These are phyloP conservation scores for Aureobasidium sp. DNA, from an alignment of 2,329 filamentous ascomycete species.

Conservation along the genomic window DNA sequence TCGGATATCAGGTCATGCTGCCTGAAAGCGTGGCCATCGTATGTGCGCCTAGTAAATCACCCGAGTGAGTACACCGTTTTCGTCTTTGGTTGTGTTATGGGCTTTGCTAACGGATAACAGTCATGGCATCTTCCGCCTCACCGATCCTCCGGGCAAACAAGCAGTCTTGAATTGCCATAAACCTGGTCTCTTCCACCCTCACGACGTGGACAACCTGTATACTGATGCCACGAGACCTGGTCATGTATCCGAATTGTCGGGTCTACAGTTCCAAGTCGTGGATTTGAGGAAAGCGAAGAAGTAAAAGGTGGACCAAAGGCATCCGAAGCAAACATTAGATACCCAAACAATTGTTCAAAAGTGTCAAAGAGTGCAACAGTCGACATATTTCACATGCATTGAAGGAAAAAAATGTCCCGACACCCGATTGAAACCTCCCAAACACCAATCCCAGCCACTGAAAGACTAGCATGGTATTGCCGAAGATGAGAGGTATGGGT, in stretches of 20 bases:
- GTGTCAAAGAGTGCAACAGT: too few relatives aligned
- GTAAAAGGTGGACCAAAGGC: background rate
- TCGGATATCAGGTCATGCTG: slow-evolving; percentile 92
- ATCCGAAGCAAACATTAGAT: background rate
- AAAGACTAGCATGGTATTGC: background rate
- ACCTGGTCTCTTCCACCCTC: slow-evolving; percentile 76
- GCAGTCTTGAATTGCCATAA: slow-evolving; percentile 75
- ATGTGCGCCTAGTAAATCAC: slow-evolving; percentile 74
- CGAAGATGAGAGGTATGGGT: background rate
- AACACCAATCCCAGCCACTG: background rate
- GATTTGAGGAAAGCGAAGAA: slow-evolving; percentile 45
- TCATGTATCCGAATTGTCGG: slow-evolving; percentile 52
- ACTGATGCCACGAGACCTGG: slow-evolving; percentile 59
- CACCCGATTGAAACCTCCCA: background rate
- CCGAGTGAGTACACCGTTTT: slow-evolving; percentile 52
- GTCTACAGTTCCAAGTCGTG: slow-evolving; percentile 56
- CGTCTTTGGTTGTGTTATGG: background rate
- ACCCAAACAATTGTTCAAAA: background rate
- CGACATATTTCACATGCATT: too few relatives aligned
- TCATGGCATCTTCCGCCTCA: slow-evolving; percentile 87
- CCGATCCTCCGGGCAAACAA: slow-evolving; percentile 82
- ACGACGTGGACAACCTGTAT: slow-evolving; percentile 65
- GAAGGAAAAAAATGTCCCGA: slow-evolving; percentile 8
- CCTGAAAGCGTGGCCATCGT: slow-evolving; percentile 95
- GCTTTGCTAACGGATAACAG: slow-evolving; percentile 36